Percentiles rank a stretch among this genome's conserved stretches.
These are phyloP conservation scores for Clavariopsis aquatica DNA, from an alignment of 495 filamentous ascomycete species.

Conservation along the genomic window DNA sequence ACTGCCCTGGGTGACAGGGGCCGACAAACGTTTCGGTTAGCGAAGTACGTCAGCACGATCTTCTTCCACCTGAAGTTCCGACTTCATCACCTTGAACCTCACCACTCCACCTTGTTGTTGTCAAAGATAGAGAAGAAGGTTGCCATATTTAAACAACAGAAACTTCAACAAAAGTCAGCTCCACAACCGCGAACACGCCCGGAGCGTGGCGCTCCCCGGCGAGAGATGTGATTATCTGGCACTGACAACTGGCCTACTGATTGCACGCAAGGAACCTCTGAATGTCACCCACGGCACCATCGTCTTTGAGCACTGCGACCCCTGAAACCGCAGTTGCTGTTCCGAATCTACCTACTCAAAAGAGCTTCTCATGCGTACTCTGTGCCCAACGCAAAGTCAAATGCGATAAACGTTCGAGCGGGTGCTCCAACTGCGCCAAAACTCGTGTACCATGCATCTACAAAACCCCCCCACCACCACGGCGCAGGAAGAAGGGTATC, in stretches of 20 bases:
- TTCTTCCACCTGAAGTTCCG: too few relatives aligned
- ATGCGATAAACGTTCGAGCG: constrained; percentile 33
- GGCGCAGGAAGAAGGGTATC: constrained; percentile 24
- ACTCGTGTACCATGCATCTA: constrained; percentile 34
- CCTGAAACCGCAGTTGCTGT: neutral
- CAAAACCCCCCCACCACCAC: constrained; percentile 30
- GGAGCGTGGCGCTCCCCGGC: neutral
- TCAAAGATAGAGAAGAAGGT: neutral
- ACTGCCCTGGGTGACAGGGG: too few relatives aligned
- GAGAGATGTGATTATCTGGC: neutral
- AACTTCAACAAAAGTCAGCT: neutral
- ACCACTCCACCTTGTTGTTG: too few relatives aligned
- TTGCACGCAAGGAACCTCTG: neutral
- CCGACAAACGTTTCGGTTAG: neutral
- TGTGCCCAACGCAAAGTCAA: constrained; percentile 37
- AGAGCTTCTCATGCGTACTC: constrained; percentile 36
- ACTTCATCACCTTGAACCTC: too few relatives aligned
- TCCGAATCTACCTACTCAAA: neutral
- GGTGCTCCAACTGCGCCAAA: constrained; percentile 30
- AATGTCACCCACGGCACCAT: neutral
- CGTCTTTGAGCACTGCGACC: neutral
- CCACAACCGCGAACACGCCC: neutral
- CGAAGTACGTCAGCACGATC: neutral
- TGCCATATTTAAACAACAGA: neutral
- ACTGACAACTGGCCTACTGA: neutral